Evolutionary conservation across 2,329 filamentous ascomycete species (phyloP), one percentile per base, ranked within the genome.

Genomic region (Pseudodiploospora longispora): DNA sequence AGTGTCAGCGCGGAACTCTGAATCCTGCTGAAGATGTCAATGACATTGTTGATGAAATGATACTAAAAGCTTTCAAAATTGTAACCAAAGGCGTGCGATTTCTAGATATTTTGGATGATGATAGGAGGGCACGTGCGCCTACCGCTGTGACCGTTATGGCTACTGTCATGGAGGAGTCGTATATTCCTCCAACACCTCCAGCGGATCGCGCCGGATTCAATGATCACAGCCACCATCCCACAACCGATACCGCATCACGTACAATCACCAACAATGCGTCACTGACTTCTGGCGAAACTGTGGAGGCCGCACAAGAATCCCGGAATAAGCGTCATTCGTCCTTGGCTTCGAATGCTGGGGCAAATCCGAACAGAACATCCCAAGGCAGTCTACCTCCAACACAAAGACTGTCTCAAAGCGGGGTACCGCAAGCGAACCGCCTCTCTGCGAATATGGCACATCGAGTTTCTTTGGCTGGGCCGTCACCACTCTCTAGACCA

Each of bases 51-150:
- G 91, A 97, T 58, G 87, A 95, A 61, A 88, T 97, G 78, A 85
- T 97, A 27, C 69, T 95, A 42, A 93, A 90, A 62, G 90, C 90
- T 0, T 97, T 95, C 70, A 89, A 86, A 59, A 89, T 97, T 42
- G 86, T 95, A n/a, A 91, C 83, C 39, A 83, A 91, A 55, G 89
- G 87, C 10, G 88, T 96, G 28, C 78, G 84, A 37, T 97, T 98
- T 58, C 74, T 95, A 36, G 93, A 98, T 54, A 75, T 91, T 2
- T 82, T 93, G 68, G 83, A 86, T 33, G 85, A 80, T 10, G 78
- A 83, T 54, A 64, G 71, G 38, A 68, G 69, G 47, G 60, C 66
- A 35, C 68, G 73, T 43, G 69, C 69, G 6, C 69, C 71, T 30
- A 62, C 77, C 41, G 70, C 78, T 33, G 72, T 82, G 30, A 74